A percentile compares a stretch with the other conserved stretches of the same genome.
phyloP scores from a whole-genome alignment of 1,284 basidiomycete species.

The Uromyces viciae-fabae region DNA sequence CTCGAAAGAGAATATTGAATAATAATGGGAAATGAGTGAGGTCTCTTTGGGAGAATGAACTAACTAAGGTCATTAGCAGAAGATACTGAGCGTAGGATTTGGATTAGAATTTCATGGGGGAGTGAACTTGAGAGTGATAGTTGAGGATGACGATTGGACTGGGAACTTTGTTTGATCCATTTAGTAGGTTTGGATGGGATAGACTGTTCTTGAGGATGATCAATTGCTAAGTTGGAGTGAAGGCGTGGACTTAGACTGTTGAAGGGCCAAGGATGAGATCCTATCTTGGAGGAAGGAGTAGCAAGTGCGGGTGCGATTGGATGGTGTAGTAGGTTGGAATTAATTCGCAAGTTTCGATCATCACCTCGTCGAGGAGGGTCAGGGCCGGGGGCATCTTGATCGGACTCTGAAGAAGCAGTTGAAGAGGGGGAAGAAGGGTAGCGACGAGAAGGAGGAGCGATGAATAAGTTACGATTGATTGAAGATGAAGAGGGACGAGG shows the following conservation, averaged over 20 bases:
- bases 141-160: background rate
- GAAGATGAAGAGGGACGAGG: background rate
- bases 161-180: background rate
- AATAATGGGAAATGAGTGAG: slow-evolving; percentile 10
- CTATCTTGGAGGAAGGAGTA: slow-evolving; percentile 27
- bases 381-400: slow-evolving; percentile 29
- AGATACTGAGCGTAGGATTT: slow-evolving; percentile 81
- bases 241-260: slow-evolving; percentile 24
- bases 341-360: slow-evolving; percentile 36
- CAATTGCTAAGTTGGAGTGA: background rate
- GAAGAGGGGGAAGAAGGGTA: slow-evolving; percentile 45
- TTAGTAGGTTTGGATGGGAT: background rate
- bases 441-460: slow-evolving; percentile 7
- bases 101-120: slow-evolving; percentile 86
- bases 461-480: background rate
- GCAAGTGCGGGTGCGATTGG: slow-evolving; percentile 36
- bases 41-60: slow-evolving; percentile 47
- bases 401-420: slow-evolving; percentile 38
- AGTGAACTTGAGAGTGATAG: slow-evolving; percentile 56
- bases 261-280: slow-evolving; percentile 44
- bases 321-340: slow-evolving; percentile 18
- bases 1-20: slow-evolving; percentile 45
- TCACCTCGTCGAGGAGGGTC: slow-evolving; percentile 26
- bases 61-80: slow-evolving; percentile 69
- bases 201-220: background rate